phyloP scores from a whole-genome alignment of 2,329 filamentous ascomycete genomes.

The Lachnum nothofagi region DNA sequence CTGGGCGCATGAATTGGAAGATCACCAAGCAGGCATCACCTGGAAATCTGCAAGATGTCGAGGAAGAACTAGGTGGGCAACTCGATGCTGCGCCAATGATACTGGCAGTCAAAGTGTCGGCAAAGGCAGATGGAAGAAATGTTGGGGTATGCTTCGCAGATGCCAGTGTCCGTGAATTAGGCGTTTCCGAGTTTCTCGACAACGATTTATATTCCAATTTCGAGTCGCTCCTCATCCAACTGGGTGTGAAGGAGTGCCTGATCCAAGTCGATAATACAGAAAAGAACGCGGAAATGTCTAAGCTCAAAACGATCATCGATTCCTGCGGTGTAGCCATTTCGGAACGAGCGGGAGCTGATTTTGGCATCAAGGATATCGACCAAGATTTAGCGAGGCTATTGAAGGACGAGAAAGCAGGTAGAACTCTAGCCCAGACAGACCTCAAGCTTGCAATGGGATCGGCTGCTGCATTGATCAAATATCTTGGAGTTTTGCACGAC shows the following conservation, averaged over 20 bases:
- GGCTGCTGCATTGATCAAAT: slow-evolving; percentile 88
- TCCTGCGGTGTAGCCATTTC: slow-evolving; percentile 88
- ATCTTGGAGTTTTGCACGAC: slow-evolving; percentile 84
- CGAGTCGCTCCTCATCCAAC: slow-evolving; percentile 89
- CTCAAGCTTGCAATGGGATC: slow-evolving; percentile 95
- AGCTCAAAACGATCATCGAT: slow-evolving; percentile 82
- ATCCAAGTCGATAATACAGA: slow-evolving; percentile 72
- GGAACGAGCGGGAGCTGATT: slow-evolving; percentile 71
- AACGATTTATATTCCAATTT: slow-evolving; percentile 98
- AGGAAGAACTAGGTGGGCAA: slow-evolving; percentile 88
- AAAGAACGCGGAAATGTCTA: slow-evolving; percentile 83
- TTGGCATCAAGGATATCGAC: slow-evolving; percentile 86
- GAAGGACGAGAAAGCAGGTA: slow-evolving; percentile 75
- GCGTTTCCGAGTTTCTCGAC: slow-evolving; percentile 97
- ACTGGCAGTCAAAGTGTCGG: slow-evolving; percentile 84
- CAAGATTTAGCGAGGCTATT: slow-evolving; percentile 85
- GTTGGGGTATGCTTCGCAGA: slow-evolving; percentile 97
- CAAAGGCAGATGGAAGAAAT: slow-evolving; percentile 81
- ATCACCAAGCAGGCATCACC: slow-evolving; percentile 87
- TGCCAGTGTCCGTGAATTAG: slow-evolving; percentile 89
- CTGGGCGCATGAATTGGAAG: slow-evolving; percentile 85
- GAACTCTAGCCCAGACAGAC: slow-evolving; percentile 80
- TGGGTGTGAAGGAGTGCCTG: slow-evolving; percentile 90
- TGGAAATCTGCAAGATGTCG: slow-evolving; percentile 92
- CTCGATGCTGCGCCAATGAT: slow-evolving; percentile 92